Evolutionary conservation across 2,329 filamentous ascomycete species (phyloP).

Genomic region (Phialocephala subalpina): DNA sequence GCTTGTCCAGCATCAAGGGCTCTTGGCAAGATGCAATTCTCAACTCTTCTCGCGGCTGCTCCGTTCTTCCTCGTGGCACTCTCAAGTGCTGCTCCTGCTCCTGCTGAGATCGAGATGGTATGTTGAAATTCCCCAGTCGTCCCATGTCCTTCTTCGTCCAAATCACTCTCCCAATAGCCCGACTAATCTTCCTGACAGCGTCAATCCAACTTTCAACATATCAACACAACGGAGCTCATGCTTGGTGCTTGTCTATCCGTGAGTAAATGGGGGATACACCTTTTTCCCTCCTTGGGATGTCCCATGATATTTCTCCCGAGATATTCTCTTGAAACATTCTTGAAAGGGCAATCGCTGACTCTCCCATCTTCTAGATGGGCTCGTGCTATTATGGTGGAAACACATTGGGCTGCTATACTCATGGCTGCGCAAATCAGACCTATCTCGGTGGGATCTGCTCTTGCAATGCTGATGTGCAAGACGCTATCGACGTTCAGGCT

Average conservation of each 20-base stretch:
- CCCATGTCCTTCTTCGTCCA: too few species aligned
- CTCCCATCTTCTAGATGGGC: too few species aligned
- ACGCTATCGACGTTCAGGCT: conserved; percentile 24
- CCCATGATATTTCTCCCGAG: too few species aligned
- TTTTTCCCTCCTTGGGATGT: too few species aligned
- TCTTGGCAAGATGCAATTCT: conserved; percentile 20
- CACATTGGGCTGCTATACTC: conserved; percentile 21
- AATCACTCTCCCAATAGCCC: background rate
- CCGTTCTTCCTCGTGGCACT: background rate
- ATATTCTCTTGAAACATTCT: conserved; percentile 18
- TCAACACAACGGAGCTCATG: conserved; percentile 23
- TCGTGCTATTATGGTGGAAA: conserved; percentile 19
- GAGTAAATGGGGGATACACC: too few species aligned
- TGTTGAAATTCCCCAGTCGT: background rate
- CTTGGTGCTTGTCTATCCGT: conserved; percentile 29
- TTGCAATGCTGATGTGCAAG: conserved; percentile 31
- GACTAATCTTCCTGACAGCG: conserved; percentile 11
- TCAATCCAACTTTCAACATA: conserved; percentile 17
- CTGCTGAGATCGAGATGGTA: background rate
- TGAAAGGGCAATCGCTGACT: too few species aligned
- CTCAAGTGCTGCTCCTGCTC: background rate
- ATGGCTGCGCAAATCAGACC: conserved; percentile 18
- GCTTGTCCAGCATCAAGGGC: background rate
- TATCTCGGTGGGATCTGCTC: conserved; percentile 23
- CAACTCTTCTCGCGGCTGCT: conserved; percentile 7